phyloP scores from a whole-genome alignment of 2,329 filamentous ascomycete genomes.

The Pezicula radicicola region DNA sequence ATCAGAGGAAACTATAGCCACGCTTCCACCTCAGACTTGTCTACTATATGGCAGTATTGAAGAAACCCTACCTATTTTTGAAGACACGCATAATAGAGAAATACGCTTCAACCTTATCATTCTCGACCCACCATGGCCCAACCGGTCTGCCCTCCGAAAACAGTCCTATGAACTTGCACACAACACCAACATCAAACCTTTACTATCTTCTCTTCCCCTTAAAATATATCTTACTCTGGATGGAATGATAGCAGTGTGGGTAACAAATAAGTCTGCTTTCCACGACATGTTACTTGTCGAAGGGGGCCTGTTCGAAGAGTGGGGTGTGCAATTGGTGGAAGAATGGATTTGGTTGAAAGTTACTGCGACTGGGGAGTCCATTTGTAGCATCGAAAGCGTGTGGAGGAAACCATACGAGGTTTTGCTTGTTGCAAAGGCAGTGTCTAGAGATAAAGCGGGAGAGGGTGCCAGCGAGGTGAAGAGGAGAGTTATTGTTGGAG shows the following conservation, averaged over 20 bases:
- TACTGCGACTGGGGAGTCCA: conserved; percentile 60
- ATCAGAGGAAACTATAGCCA: conserved; percentile 4
- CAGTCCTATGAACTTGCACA: conserved; percentile 46
- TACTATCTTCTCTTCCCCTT: conserved; percentile 56
- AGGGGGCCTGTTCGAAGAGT: conserved; percentile 58
- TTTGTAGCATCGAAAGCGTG: conserved; percentile 54
- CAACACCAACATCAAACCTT: conserved; percentile 39
- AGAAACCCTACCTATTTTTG: conserved; percentile 38
- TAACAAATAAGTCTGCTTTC: conserved; percentile 66
- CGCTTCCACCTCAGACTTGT: conserved; percentile 39
- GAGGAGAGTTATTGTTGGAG: conserved; percentile 61
- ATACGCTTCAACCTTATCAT: conserved; percentile 65
- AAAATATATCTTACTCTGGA: conserved; percentile 46
- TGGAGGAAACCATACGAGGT: conserved; percentile 79
- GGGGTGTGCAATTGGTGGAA: conserved; percentile 62
- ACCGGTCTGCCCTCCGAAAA: conserved; percentile 66
- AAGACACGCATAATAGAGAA: conserved; percentile 28
- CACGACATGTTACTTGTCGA: conserved; percentile 51
- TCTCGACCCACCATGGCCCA: conserved; percentile 80
- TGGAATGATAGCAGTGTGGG: conserved; percentile 69
- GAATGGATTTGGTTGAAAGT: conserved; percentile 83
- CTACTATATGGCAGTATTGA: conserved; percentile 48
- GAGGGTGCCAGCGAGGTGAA: conserved; percentile 24
- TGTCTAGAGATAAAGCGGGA: background rate
- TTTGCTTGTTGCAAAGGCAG: conserved; percentile 51